Percentiles rank a stretch among this genome's conserved stretches.
phyloP scores from a whole-genome alignment of 2,329 filamentous ascomycete genomes.

The Exutisphaerella laricina region DNA sequence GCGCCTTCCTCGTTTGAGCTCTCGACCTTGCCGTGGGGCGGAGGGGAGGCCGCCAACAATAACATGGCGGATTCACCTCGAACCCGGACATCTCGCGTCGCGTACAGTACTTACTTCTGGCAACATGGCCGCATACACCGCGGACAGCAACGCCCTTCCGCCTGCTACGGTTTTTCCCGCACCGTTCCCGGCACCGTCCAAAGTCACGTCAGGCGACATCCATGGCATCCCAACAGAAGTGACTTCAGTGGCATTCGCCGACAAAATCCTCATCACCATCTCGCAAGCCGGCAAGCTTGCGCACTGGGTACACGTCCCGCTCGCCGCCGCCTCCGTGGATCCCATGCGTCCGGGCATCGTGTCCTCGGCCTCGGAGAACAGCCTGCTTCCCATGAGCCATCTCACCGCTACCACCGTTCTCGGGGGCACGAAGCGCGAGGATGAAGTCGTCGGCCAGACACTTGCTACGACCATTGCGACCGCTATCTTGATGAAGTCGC shows the following conservation, averaged over 20 bases:
- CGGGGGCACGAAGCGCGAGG: constrained; percentile 72
- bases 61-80: too few species aligned
- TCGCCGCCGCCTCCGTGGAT: constrained; percentile 61
- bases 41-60: too few species aligned
- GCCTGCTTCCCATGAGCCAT: constrained; percentile 68
- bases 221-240: constrained; percentile 67
- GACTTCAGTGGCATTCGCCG: constrained; percentile 67
- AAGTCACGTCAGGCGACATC: constrained; percentile 53
- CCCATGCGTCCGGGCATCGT: constrained; percentile 55
- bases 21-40: too few species aligned
- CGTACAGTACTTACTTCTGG: too few species aligned
- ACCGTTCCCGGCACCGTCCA: constrained; percentile 48
- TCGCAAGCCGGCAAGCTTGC: constrained; percentile 78
- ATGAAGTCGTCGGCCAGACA: constrained; percentile 72
- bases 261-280: constrained; percentile 87
- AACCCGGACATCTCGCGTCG: too few species aligned
- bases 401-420: constrained; percentile 82
- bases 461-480: constrained; percentile 86
- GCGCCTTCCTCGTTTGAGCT: too few species aligned
- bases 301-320: constrained; percentile 90
- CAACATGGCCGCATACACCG: constrained; percentile 1
- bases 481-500: constrained; percentile 64
- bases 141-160: not conserved
- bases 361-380: constrained; percentile 44
- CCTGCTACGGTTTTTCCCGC: constrained; percentile 41